phyloP scores from a whole-genome alignment of 495 filamentous ascomycete species.

The Oidiodendron maius region DNA sequence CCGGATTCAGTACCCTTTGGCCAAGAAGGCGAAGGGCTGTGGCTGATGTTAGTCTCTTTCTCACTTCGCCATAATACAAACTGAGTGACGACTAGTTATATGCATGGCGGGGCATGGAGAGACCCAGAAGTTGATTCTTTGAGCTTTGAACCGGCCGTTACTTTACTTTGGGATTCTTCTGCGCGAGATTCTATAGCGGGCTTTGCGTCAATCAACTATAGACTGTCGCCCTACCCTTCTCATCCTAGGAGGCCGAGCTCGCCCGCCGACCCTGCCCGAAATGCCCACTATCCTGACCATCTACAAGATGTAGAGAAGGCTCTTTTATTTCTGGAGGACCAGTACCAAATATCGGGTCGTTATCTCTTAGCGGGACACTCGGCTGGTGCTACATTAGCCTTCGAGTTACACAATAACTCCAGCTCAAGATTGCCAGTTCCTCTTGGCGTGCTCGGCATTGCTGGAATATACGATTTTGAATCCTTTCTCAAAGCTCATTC shows the following conservation, averaged over 20 bases:
- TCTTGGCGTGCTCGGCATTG: constrained; percentile 13
- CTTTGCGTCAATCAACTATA: constrained; percentile 72
- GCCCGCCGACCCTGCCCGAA: constrained; percentile 15
- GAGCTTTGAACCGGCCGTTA: constrained; percentile 41
- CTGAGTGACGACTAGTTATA: constrained; percentile 35
- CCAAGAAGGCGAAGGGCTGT: constrained; percentile 2
- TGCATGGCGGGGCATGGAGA: constrained; percentile 89
- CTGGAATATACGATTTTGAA: constrained; percentile 19
- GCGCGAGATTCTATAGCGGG: constrained; percentile 41
- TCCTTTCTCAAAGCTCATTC: constrained; percentile 13
- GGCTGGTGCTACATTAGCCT: constrained; percentile 67
- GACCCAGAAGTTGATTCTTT: constrained; percentile 57
- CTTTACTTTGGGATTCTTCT: constrained; percentile 27
- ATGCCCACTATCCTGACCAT: constrained; percentile 66
- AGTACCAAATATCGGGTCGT: constrained; percentile 39
- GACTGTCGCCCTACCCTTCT: constrained; percentile 65
- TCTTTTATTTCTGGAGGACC: constrained; percentile 52
- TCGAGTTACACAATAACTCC: constrained; percentile 46
- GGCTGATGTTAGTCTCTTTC: constrained; percentile 16
- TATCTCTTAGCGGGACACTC: constrained; percentile 74
- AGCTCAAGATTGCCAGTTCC: constrained; percentile 5
- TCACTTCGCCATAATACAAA: background rate
- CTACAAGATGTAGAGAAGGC: constrained; percentile 61
- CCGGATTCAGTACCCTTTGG: background rate
- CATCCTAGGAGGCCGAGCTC: constrained; percentile 39